A percentile compares a stretch with the other conserved stretches of the same genome.
These are phyloP conservation scores for Flaveria trinervia DNA, from an alignment of 129 eudicot species.

Conservation along the genomic window DNA sequence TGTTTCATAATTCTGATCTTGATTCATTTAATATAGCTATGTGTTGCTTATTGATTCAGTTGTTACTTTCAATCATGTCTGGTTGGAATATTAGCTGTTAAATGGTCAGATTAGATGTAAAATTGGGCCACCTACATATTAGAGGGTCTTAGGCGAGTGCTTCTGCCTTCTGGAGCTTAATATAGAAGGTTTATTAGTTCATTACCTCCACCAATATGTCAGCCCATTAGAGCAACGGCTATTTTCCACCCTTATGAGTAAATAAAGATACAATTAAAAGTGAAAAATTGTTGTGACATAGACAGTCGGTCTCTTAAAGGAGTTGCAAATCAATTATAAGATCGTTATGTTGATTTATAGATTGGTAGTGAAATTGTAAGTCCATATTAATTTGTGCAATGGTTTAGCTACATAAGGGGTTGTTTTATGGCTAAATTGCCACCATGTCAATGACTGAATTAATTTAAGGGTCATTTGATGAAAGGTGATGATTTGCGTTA, in stretches of 20 bases:
- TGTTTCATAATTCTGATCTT: background rate
- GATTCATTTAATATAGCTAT: background rate
- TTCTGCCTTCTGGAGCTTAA: background rate
- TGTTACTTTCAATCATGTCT: background rate
- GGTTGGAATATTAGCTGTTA: background rate
- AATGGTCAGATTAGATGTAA: background rate
- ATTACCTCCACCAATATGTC: constrained; percentile 96
- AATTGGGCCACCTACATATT: background rate
- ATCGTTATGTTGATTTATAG: too few relatives aligned
- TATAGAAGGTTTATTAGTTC: background rate
- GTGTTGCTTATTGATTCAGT: background rate
- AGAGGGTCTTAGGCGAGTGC: background rate
- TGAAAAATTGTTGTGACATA: background rate
- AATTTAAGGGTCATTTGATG: too few relatives aligned
- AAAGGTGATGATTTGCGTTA: too few relatives aligned
- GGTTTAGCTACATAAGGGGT: too few relatives aligned
- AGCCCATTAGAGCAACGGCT: constrained; percentile 94
- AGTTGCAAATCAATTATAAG: too few relatives aligned
- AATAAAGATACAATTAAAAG: background rate
- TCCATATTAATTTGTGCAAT: too few relatives aligned
- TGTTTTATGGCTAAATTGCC: too few relatives aligned
- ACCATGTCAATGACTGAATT: too few relatives aligned
- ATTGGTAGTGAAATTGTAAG: too few relatives aligned
- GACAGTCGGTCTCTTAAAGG: too few relatives aligned
- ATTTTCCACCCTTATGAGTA: constrained; percentile 69